Evolutionary conservation across 148 eudicot species (phyloP).

Genomic region (Cornus suecica): DNA sequence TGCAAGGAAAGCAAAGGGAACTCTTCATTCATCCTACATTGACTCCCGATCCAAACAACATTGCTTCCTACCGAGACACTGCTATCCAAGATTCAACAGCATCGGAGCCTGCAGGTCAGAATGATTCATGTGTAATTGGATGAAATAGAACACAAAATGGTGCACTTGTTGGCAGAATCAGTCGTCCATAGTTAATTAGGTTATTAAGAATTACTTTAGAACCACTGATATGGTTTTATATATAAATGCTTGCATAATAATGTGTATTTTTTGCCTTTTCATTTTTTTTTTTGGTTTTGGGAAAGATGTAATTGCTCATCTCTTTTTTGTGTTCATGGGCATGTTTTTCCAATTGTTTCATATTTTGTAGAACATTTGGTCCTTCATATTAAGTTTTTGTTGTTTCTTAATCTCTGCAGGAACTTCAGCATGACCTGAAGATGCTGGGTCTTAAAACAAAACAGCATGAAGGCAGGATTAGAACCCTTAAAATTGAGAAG

Average conservation of each 20-base stretch:
- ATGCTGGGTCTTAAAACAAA: conserved; percentile 54
- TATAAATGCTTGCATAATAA: too few relatives aligned
- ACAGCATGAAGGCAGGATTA: conserved; percentile 68
- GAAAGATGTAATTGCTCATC: too few relatives aligned
- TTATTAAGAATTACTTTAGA: neutral
- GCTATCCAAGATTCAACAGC: conserved; percentile 20
- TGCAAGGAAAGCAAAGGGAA: too few relatives aligned
- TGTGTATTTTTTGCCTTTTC: too few relatives aligned
- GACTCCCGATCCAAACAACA: too few relatives aligned
- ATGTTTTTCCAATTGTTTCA: neutral
- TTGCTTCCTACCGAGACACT: conserved; percentile 21
- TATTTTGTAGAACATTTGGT: too few relatives aligned
- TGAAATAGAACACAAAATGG: conserved; percentile 19
- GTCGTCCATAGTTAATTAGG: conserved; percentile 15
- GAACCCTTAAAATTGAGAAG: conserved; percentile 43
- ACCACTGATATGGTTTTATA: neutral
- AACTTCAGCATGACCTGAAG: conserved; percentile 61
- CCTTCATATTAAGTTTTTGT: conserved; percentile 4
- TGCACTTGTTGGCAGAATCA: conserved; percentile 7
- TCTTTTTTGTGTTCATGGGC: too few relatives aligned
- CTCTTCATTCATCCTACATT: too few relatives aligned
- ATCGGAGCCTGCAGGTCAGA: conserved; percentile 13
- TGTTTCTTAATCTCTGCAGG: conserved; percentile 45
- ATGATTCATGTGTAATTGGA: conserved; percentile 10
- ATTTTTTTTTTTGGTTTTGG: too few relatives aligned